phyloP scores from a whole-genome alignment of 1,284 basidiomycete genomes.

The Leccinum angustisporum region DNA sequence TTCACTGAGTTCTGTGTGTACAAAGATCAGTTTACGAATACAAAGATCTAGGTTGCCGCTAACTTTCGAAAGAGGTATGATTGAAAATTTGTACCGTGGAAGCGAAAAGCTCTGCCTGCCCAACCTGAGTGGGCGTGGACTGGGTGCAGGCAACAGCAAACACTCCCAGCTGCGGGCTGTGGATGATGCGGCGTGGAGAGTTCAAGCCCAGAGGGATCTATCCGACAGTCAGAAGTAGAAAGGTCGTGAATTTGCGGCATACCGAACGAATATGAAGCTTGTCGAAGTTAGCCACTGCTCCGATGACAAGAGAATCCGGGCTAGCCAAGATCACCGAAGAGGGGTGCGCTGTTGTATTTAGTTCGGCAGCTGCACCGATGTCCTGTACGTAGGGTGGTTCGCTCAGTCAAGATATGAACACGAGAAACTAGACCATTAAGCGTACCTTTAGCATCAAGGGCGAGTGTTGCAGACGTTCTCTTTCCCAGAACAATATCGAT shows the following conservation, averaged over 20 bases:
- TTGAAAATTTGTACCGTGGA: slow-evolving; percentile 71
- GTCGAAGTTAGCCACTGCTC: slow-evolving; percentile 66
- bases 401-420: slow-evolving; percentile 1
- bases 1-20: slow-evolving; percentile 48
- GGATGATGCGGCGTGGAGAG: slow-evolving; percentile 62
- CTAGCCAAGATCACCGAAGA: slow-evolving; percentile 62
- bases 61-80: slow-evolving; percentile 64
- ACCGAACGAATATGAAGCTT: slow-evolving; percentile 83
- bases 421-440: slow-evolving; percentile 1
- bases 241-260: slow-evolving; percentile 23
- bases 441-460: slow-evolving; percentile 74
- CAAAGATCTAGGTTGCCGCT: background rate
- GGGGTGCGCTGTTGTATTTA: slow-evolving; percentile 50
- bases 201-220: slow-evolving; percentile 70
- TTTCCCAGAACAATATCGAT: slow-evolving; percentile 66
- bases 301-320: slow-evolving; percentile 58
- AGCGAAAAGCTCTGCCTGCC: slow-evolving; percentile 46
- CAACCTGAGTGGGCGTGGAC: slow-evolving; percentile 53
- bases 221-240: slow-evolving; percentile 13
- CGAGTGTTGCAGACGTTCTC: slow-evolving; percentile 64
- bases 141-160: slow-evolving; percentile 67
- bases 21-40: slow-evolving; percentile 8
- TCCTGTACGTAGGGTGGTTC: slow-evolving; percentile 44
- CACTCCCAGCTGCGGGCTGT: slow-evolving; percentile 51
- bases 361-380: slow-evolving; percentile 50